A percentile compares a stretch with the other conserved stretches of the same genome.
These are phyloP conservation scores for Fragaria nilgerrensis DNA, from an alignment of 306 rosid species.

Conservation along the genomic window DNA sequence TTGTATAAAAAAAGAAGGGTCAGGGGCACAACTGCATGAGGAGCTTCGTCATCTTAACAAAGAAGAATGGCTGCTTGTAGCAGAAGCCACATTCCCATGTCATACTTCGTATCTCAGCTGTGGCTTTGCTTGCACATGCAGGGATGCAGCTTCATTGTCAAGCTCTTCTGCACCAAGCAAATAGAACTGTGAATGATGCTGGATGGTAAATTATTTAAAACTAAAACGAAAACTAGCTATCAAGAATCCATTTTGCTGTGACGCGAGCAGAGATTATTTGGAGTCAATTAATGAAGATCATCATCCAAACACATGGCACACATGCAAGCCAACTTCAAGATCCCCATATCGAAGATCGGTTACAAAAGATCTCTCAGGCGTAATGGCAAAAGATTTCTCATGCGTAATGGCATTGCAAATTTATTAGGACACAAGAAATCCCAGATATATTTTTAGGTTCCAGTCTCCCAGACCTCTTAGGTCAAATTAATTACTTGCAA, in stretches of 20 bases:
- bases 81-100: slow-evolving; percentile 22
- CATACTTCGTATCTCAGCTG: slow-evolving; percentile 14
- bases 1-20: not conserved
- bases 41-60: slow-evolving; percentile 43
- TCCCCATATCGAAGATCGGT: slow-evolving; percentile 9
- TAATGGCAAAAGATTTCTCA: not conserved
- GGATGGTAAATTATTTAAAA: not conserved
- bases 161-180: slow-evolving; percentile 3
- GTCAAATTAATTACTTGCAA: not conserved
- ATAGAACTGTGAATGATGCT: not conserved
- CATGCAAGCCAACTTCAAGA: slow-evolving; percentile 26
- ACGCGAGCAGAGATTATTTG: slow-evolving; percentile 25
- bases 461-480: not conserved
- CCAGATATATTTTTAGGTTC: not conserved
- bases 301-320: slow-evolving; percentile 39
- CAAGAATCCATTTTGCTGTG: slow-evolving; percentile 1
- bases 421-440: not conserved
- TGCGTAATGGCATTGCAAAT: not conserved
- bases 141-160: slow-evolving; percentile 7
- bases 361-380: not conserved
- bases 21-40: slow-evolving; percentile 1
- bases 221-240: not conserved
- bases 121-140: not conserved
- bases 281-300: slow-evolving; percentile 26
- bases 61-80: slow-evolving; percentile 45